Evolutionary conservation across 257 asterid species (phyloP).

Genomic region (Primulina eburnea): DNA sequence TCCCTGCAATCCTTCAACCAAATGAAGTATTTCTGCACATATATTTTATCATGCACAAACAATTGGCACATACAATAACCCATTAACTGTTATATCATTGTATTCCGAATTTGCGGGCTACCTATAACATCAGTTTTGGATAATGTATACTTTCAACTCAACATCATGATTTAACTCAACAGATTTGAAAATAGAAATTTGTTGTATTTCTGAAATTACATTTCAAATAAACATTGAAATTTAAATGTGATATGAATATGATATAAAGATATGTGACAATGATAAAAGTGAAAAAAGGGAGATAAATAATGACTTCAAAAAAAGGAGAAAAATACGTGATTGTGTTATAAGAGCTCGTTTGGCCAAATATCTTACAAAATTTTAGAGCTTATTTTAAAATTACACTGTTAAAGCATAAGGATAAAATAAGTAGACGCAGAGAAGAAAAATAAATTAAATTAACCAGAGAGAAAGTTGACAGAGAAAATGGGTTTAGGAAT

Average conservation of each 20-base stretch:
- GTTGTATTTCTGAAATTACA: background rate
- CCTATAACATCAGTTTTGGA: background rate
- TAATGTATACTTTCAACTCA: background rate
- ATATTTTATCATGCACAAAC: background rate
- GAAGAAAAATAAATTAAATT: too few relatives aligned
- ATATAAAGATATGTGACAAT: background rate
- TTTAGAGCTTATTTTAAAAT: background rate
- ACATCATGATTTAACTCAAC: background rate
- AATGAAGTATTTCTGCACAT: slow-evolving; percentile 1
- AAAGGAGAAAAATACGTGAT: background rate
- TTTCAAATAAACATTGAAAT: background rate
- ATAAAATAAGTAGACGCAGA: too few relatives aligned
- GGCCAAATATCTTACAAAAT: background rate
- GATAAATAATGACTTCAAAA: background rate
- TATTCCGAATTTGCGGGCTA: background rate
- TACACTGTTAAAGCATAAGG: too few relatives aligned
- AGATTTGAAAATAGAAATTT: too few relatives aligned
- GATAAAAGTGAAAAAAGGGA: background rate
- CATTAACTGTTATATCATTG: background rate
- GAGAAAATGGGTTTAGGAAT: too few relatives aligned
- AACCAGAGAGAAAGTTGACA: too few relatives aligned
- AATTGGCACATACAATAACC: too few relatives aligned
- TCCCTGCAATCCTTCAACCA: background rate
- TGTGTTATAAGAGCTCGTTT: background rate
- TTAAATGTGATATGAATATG: background rate